Percentiles rank a stretch among this genome's conserved stretches.
phyloP scores from a whole-genome alignment of 202 grass and related monocot genomes.

The Zoysia matrella region DNA sequence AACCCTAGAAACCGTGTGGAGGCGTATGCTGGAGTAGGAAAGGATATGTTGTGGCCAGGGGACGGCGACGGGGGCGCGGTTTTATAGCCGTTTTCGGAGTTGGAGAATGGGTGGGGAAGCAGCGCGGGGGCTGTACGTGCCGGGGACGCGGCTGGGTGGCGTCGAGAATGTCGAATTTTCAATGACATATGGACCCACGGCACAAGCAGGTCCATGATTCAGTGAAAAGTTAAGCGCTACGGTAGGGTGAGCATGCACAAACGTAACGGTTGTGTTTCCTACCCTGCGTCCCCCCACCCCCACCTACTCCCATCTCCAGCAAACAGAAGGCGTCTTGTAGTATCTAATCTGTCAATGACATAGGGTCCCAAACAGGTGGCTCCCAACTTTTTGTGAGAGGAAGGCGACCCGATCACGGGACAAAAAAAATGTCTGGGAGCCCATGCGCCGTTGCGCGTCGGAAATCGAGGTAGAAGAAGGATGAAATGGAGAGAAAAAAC shows the following conservation, averaged over 20 bases:
- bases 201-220: accelerated
- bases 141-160: neutral
- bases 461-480: neutral
- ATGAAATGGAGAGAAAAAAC: neutral
- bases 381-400: neutral
- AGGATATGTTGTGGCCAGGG: neutral
- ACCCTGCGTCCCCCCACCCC: neutral
- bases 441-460: neutral
- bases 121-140: no score
- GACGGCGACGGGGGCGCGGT: neutral
- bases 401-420: neutral
- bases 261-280: neutral
- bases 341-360: neutral
- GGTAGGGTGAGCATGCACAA: neutral
- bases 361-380: accelerated
- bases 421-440: neutral
- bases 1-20: conserved; percentile 34
- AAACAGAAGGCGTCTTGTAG: no score
- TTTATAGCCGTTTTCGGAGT: neutral
- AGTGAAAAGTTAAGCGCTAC: accelerated
- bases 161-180: accelerated
- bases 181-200: neutral
- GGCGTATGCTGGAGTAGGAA: neutral
- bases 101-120: neutral
- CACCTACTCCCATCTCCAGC: neutral